These are phyloP conservation scores for Cyclotella kingstonii DNA, from an alignment of 108 stramenopile genomes.

Conservation along the genomic window DNA sequence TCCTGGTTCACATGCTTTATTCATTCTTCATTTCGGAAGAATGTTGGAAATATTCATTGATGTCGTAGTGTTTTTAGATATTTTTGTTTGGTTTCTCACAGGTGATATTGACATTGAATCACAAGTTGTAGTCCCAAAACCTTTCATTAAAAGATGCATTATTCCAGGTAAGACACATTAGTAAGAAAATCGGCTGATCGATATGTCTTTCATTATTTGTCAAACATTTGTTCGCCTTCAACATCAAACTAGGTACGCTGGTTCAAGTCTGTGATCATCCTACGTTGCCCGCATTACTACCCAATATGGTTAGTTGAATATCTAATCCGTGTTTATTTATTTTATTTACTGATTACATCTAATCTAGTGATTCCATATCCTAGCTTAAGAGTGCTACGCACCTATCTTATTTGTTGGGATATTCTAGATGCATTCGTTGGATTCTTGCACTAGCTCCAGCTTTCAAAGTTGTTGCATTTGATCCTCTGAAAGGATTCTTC, in stretches of 20 bases:
- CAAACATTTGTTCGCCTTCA: background rate
- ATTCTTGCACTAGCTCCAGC: conserved; percentile 50
- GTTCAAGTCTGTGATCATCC: conserved; percentile 71
- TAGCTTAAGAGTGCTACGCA: conserved; percentile 21
- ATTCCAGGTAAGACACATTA: conserved; percentile 30
- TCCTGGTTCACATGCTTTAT: conserved; percentile 48
- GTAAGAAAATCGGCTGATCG: background rate
- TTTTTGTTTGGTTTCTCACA: conserved; percentile 69
- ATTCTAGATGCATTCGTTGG: conserved; percentile 57
- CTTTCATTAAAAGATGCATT: conserved; percentile 61
- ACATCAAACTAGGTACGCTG: conserved; percentile 31
- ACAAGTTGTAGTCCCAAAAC: conserved; percentile 57
- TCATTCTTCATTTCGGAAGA: conserved; percentile 41
- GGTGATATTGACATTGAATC: conserved; percentile 60
- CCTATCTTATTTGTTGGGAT: conserved; percentile 40
- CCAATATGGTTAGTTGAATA: conserved; percentile 25
- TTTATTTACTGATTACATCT: background rate
- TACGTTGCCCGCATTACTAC: conserved; percentile 54
- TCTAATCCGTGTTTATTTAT: background rate
- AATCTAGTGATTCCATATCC: background rate
- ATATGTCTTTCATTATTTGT: background rate
- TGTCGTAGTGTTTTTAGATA: conserved; percentile 59
- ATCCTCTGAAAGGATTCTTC: conserved; percentile 50
- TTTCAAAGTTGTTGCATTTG: conserved; percentile 41
- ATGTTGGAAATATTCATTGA: conserved; percentile 55